Percentiles rank a stretch among this genome's conserved stretches.
Conservation (phyloP, 495 filamentous ascomycete genomes). For the Barbatosphaeria neglecta region DNA sequence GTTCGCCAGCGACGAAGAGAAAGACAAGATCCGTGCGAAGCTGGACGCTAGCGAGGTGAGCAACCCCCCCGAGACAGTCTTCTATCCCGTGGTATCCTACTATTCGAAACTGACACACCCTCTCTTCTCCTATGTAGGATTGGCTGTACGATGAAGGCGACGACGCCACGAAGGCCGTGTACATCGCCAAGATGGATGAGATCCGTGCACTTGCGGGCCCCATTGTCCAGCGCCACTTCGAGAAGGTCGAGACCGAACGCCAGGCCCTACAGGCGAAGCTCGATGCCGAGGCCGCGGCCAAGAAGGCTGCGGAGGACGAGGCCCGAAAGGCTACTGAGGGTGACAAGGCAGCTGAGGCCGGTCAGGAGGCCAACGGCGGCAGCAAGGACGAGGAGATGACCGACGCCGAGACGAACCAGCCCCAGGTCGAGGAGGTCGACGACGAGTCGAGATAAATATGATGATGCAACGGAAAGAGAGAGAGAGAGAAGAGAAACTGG, state of each 20-base stretch:
- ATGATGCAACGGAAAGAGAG: constrained; percentile 10
- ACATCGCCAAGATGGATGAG: constrained; percentile 90
- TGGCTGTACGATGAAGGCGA: constrained; percentile 99
- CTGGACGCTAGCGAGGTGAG: constrained; percentile 74
- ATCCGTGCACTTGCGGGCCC: constrained; percentile 84
- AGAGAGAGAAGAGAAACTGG: constrained; percentile 1
- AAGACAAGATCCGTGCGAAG: constrained; percentile 69
- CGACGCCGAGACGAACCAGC: constrained; percentile 38
- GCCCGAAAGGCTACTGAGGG: constrained; percentile 36
- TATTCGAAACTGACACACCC: constrained; percentile 1
- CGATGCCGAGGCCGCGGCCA: constrained; percentile 74
- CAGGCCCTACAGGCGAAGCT: constrained; percentile 61
- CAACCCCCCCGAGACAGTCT: constrained; percentile 1
- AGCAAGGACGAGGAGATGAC: constrained; percentile 46
- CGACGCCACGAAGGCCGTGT: constrained; percentile 85
- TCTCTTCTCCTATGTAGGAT: constrained; percentile 62
- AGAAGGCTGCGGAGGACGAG: constrained; percentile 60
- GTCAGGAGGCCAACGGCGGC: constrained; percentile 12
- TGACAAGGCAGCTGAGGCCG: constrained; percentile 19
- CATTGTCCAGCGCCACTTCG: constrained; percentile 86
- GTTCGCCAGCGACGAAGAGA: constrained; percentile 86
- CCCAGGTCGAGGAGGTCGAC: constrained; percentile 26
- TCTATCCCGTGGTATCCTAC: neutral
- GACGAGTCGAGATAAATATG: constrained; percentile 12
- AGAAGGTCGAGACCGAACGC: constrained; percentile 85